These are phyloP conservation scores for Protomyces lactucae-debilis DNA, from an alignment of 1,139 yeast genomes.

Conservation along the genomic window DNA sequence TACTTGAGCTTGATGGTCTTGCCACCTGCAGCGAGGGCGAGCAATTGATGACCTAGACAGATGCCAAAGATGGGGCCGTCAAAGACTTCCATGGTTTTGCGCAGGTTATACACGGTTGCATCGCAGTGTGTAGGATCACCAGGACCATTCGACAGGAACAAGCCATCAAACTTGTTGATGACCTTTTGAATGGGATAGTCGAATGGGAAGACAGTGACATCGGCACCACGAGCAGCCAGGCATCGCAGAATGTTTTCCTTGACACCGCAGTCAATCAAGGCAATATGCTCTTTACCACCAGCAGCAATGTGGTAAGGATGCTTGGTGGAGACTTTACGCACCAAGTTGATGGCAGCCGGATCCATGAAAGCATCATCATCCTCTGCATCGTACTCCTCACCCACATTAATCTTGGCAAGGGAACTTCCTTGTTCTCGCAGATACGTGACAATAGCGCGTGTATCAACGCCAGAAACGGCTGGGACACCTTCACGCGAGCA, in stretches of 20 bases:
- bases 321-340: constrained; percentile 89
- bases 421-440: constrained; percentile 95
- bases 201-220: constrained; percentile 92
- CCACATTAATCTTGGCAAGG: constrained; percentile 80
- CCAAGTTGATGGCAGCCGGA: constrained; percentile 87
- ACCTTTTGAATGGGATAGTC: constrained; percentile 88
- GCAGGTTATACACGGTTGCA: constrained; percentile 68
- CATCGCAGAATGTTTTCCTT: constrained; percentile 94
- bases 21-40: constrained; percentile 92
- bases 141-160: constrained; percentile 94
- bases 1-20: constrained; percentile 84
- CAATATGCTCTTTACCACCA: constrained; percentile 59
- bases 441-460: constrained; percentile 86
- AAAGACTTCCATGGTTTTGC: constrained; percentile 61
- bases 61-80: constrained; percentile 92
- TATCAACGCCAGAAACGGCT: constrained; percentile 94
- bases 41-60: constrained; percentile 92
- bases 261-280: constrained; percentile 95
- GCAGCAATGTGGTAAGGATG: constrained; percentile 85
- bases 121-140: constrained; percentile 97
- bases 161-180: constrained; percentile 88
- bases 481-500: constrained; percentile 95
- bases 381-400: constrained; percentile 84
- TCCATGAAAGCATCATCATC: constrained; percentile 89
- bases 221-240: constrained; percentile 88